Conservation (phyloP, 2,329 filamentous ascomycete genomes). For the Nannizzia gypsea region DNA sequence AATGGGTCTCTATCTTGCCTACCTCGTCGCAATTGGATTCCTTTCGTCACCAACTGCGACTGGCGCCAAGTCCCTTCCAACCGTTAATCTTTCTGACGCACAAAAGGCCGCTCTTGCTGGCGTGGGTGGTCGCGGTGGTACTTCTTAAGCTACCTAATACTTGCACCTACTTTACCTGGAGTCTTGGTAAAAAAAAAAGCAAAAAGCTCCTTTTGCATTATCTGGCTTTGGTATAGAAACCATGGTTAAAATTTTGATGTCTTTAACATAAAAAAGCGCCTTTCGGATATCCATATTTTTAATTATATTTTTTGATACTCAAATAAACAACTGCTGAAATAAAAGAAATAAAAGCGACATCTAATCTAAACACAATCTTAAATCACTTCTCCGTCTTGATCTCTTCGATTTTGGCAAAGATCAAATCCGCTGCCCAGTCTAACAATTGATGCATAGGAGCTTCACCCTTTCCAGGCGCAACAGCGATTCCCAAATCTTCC, state of each 20-base stretch:
- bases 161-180: background rate
- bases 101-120: conserved; percentile 35
- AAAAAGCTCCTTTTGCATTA: background rate
- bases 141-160: background rate
- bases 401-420: conserved; percentile 37
- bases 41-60: conserved; percentile 36
- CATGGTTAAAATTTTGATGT: background rate
- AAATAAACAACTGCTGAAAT: background rate
- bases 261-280: background rate
- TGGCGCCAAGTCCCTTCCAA: conserved; percentile 31
- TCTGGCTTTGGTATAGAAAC: background rate
- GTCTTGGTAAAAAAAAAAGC: background rate
- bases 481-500: conserved; percentile 36
- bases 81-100: conserved; percentile 28
- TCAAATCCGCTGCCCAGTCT: conserved; percentile 54
- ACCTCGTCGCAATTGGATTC: conserved; percentile 49
- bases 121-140: conserved; percentile 40
- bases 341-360: background rate
- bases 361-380: background rate
- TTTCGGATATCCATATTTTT: background rate
- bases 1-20: conserved; percentile 49
- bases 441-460: conserved; percentile 51
- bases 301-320: background rate
- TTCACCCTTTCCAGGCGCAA: conserved; percentile 43
- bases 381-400: background rate